Evolutionary conservation across 805 yeast species (phyloP).

Genomic region (Candida silvicultrix): DNA sequence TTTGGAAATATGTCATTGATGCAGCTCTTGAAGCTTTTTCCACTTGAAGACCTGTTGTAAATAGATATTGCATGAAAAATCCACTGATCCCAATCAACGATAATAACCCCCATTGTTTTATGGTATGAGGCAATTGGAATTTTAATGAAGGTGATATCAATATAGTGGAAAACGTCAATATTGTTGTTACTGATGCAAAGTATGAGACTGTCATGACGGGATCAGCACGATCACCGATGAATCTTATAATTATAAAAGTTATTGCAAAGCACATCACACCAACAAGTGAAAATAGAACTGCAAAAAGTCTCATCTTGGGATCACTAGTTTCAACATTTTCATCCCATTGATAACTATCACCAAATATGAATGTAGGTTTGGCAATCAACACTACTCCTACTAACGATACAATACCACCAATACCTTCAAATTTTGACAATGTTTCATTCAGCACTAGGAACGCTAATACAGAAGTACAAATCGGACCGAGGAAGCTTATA

Average conservation of each 20-base stretch:
- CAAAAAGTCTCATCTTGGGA: constrained; percentile 46
- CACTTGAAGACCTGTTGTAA: constrained; percentile 73
- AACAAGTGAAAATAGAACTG: constrained; percentile 49
- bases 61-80: constrained; percentile 65
- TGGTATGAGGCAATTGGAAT: constrained; percentile 51
- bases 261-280: constrained; percentile 62
- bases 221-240: constrained; percentile 67
- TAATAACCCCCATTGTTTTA: constrained; percentile 58
- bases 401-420: constrained; percentile 58
- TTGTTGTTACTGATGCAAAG: constrained; percentile 54
- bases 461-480: constrained; percentile 64
- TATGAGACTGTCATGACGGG: constrained; percentile 70
- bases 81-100: constrained; percentile 62
- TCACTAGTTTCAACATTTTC: constrained; percentile 41
- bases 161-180: constrained; percentile 46
- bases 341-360: constrained; percentile 25
- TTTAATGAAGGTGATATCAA: constrained; percentile 44
- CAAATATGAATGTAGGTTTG: constrained; percentile 65
- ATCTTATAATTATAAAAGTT: constrained; percentile 59
- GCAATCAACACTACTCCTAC: constrained; percentile 72
- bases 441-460: constrained; percentile 54
- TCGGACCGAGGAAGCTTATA: constrained; percentile 67
- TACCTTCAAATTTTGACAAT: constrained; percentile 53
- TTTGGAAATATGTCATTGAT: constrained; percentile 61
- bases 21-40: constrained; percentile 70